A percentile compares a stretch with the other conserved stretches of the same genome.
Evolutionary conservation across 2,329 filamentous ascomycete species (phyloP).

Genomic region (Fusarium sp.): DNA sequence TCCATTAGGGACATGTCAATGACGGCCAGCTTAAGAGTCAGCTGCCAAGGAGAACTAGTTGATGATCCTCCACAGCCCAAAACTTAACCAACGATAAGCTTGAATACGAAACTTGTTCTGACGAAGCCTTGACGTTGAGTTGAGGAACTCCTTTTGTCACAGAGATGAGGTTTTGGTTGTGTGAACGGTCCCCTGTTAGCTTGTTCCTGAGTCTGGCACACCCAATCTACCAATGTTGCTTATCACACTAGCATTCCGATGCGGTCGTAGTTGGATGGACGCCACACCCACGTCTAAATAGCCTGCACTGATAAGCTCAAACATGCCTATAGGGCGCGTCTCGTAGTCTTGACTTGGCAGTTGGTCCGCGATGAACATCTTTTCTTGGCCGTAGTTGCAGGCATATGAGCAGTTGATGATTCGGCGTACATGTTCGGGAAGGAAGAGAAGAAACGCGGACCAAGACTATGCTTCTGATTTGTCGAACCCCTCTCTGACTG

Average conservation of each 20-base stretch:
- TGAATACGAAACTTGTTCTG: neutral
- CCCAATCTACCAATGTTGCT: constrained; percentile 14
- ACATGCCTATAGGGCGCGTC: constrained; percentile 34
- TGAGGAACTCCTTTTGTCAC: neutral
- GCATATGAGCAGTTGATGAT: constrained; percentile 3
- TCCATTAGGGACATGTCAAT: neutral
- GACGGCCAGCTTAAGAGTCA: neutral
- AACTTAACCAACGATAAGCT: constrained; percentile 7
- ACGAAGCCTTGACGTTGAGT: neutral
- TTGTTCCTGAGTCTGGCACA: constrained; percentile 32
- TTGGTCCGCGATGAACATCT: constrained; percentile 25
- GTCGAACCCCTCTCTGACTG: constrained; percentile 1
- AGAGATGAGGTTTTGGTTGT: constrained; percentile 7
- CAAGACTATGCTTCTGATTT: neutral
- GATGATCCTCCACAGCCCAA: constrained; percentile 8
- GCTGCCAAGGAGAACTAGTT: constrained; percentile 29
- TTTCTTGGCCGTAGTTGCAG: constrained; percentile 27
- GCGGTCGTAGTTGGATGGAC: constrained; percentile 24
- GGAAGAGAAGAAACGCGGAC: neutral
- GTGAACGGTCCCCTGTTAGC: constrained; percentile 13
- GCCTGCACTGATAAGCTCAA: constrained; percentile 43
- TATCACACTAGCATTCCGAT: constrained; percentile 39
- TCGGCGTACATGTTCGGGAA: neutral
- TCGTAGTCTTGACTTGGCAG: constrained; percentile 35
- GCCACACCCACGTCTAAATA: constrained; percentile 38